Base-by-base conservation (phyloP, 257 asterid species). In the Solanum verrucosum region DNA sequence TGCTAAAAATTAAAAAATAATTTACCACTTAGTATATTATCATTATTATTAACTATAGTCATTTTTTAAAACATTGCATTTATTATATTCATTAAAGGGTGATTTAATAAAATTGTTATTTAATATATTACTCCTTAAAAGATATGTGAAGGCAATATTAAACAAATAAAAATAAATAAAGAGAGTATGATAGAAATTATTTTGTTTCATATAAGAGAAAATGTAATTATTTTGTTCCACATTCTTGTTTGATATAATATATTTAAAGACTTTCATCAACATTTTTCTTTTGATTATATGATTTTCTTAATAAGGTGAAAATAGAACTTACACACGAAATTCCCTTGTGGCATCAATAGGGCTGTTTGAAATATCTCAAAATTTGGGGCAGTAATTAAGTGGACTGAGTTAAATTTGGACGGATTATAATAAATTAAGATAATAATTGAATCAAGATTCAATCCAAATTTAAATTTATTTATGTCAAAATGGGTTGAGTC, bases 341-440 rank as follows among this genome's bases (percentile, higher is more conserved):
- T 79, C 27, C 20, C 35, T 27, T 68, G 14, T 12, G 31, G 63
- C 21, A n/a, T n/a, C n/a, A n/a, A n/a, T n/a, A n/a, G n/a, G n/a
- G 89, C 90, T 87, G 85, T 88, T 21, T 14, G 4, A 18, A 84
- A 88, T 87, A 56, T 56, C 25, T 56, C 65, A 56, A 56, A 56
- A 18, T 7, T 52, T 2, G n/a, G 63, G 23, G n/a, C 1, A 6
- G 63, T 18, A 18, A 52, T 6, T 18, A 18, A 18, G 63, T 18
- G 2, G 9, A 16, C 1, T 18, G 3, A 0, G 7, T 52, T 18
- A 52, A 52, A 52, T 52, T 52, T 16, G 4, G 0, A 18, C 0
- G n/a, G 3, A 18, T 6, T 3, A 18, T 52, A 6, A 52, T 6
- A 52, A 52, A 2, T 18, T 1, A 52, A 52, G 7, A 16, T 6